Evolutionary conservation across 179 eudicot genomes (phyloP).

Genomic region (Corrigiola litoralis): DNA sequence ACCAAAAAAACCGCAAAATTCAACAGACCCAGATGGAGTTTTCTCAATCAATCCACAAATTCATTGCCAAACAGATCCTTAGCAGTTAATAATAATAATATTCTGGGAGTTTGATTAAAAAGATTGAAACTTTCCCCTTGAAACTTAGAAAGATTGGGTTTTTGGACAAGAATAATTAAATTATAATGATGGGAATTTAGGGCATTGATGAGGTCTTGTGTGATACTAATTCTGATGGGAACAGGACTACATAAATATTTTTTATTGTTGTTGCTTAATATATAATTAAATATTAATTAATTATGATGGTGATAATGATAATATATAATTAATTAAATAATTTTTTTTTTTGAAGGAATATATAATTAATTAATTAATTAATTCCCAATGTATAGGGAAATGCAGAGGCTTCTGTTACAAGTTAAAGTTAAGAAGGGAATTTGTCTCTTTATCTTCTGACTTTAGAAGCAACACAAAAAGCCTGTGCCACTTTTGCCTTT

Average conservation of each 20-base stretch:
- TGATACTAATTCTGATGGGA: slow-evolving; percentile 11
- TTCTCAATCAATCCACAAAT: slow-evolving; percentile 3
- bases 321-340: too few relatives aligned
- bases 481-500: too few relatives aligned
- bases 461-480: too few relatives aligned
- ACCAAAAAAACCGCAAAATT: slow-evolving; percentile 18
- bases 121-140: slow-evolving; percentile 11
- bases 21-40: slow-evolving; percentile 13
- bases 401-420: too few relatives aligned
- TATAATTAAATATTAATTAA: too few relatives aligned
- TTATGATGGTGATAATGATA: too few relatives aligned
- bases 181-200: background rate
- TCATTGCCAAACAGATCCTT: slow-evolving; percentile 9
- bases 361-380: too few relatives aligned
- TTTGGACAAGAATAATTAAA: background rate
- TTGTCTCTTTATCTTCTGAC: too few relatives aligned
- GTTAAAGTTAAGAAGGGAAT: too few relatives aligned
- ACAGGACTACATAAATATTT: background rate
- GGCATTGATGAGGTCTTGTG: slow-evolving; percentile 11
- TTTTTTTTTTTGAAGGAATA: too few relatives aligned
- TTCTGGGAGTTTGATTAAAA: background rate
- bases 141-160: background rate
- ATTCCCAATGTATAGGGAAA: too few relatives aligned
- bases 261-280: background rate
- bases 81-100: background rate